Evolutionary conservation across 495 filamentous ascomycete genomes (phyloP), one percentile per base, ranked within the genome.

Genomic region (Aspergillus conjunctus): DNA sequence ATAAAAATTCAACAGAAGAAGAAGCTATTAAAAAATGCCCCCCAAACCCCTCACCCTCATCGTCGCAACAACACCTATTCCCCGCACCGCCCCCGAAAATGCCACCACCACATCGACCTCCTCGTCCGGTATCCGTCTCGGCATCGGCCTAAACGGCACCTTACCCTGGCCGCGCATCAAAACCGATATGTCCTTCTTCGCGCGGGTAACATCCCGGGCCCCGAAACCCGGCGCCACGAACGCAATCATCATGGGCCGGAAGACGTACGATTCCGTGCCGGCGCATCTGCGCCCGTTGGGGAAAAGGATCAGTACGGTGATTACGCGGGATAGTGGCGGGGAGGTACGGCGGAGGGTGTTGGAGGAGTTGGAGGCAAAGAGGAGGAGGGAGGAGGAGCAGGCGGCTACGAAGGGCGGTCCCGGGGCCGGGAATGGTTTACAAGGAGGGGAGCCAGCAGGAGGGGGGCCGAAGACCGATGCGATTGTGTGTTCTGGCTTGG

Each of bases 171-270:
- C 88, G 0, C 84, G 85, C 22, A 85, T 98, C 14, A 91, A 88
- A 72, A 77, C 85, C 39, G 94, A 98, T 76, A 95, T 98, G 91
- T 84, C 82, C 39, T 97, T 96, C 76, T 98, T 98, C 69, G 91
- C 91, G 20, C 87, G 93, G 52, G 88, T 94, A 7, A 97, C 94
- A 4, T 91, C 90, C 60, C 88, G 91, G 12, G 56, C 79, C 52
- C 73, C 73, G 1, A 34, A 18, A 4, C 44, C 63, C 0, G 66
- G 68, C 8, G 71, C 66, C 20, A 73, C 73, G 0, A 98, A 98
- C 68, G 90, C 89, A 0, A 88, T 98, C 22, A 88, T 98, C 67
- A 98, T 98, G 93, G 94, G 94, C 51, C 90, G 94, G 63, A 97
- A 94, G 74, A 97, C 94, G 0, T 98, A 92, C 87, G 89, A 93